Base-by-base conservation (phyloP, 371 early-diverging fungal species). In the Saksenaea vasiformis region DNA sequence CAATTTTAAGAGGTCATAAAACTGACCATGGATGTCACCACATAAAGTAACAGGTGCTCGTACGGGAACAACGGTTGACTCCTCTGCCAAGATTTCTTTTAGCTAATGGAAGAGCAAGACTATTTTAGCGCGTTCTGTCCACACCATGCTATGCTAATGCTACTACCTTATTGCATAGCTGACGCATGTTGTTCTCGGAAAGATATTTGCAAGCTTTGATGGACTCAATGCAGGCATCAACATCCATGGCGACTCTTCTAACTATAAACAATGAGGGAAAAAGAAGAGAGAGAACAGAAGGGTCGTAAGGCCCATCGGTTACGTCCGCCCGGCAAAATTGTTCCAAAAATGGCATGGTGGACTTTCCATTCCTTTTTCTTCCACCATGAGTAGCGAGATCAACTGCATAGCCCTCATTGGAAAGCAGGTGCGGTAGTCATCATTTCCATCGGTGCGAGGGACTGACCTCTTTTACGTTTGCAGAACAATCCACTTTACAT, bases 21-120 rank as follows among this genome's bases (percentile, higher is more conserved):
- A 99, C 77, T 99, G 99, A n/a, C 99, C 99, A 78, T 98, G 99
- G 60, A 98, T 96, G 78, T 98, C 96, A 58, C 99, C 97, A 79
- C 97, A 98, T 38, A 99, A 86, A 2, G 98, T 99, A 14, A 99
- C 97, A 11, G 99, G 99, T 14, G 95, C 82, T 65, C 87, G 80
- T 28, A 98, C 96, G 8, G 97, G 96, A 58, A 97, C 97, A 38
- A 98, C 93, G 66, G 96, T 98, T 8, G 95, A 95, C 74, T 98
- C 98, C 70, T 96, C 96, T 75, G 95, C 91, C 59, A 97, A 76
- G 36, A 95, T 85, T 72, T 95, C 96, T 71, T 94, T 95, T 61
- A 96, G 89, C 93, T 94, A 68, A 17, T 59, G 8, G 38, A 57
- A 47, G 22, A 10, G 51, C 19, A 47, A 31, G 11, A 5, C n/a